Percentiles rank a stretch among this genome's conserved stretches.
Conservation (phyloP, 2,329 filamentous ascomycete genomes). For the Tolypocladium paradoxum region DNA sequence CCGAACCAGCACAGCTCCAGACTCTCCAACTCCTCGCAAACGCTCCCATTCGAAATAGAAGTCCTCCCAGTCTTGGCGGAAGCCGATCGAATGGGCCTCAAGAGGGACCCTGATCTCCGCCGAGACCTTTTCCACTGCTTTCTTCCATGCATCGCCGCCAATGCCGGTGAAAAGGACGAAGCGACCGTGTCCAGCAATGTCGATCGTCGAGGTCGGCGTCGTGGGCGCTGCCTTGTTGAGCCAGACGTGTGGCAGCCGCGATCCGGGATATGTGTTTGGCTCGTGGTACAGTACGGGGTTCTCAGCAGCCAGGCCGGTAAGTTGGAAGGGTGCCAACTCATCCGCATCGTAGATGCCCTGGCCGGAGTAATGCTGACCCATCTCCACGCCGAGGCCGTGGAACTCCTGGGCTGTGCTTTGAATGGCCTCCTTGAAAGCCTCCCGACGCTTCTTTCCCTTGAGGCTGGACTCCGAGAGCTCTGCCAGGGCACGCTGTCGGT, state of each 20-base stretch:
- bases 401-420: constrained; percentile 35
- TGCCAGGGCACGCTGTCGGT: constrained; percentile 25
- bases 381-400: constrained; percentile 46
- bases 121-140: constrained; percentile 30
- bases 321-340: constrained; percentile 15
- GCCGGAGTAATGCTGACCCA: constrained; percentile 45
- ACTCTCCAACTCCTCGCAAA: constrained; percentile 42
- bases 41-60: constrained; percentile 50
- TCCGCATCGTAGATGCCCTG: constrained; percentile 33
- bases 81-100: constrained; percentile 41
- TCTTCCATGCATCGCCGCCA: constrained; percentile 44
- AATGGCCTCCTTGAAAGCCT: constrained; percentile 28
- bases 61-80: constrained; percentile 48
- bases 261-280: constrained; percentile 46
- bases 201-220: constrained; percentile 42
- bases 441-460: constrained; percentile 25
- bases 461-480: constrained; percentile 28
- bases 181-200: constrained; percentile 44
- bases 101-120: constrained; percentile 33
- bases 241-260: constrained; percentile 52
- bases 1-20: constrained; percentile 45
- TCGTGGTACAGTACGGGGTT: constrained; percentile 32
- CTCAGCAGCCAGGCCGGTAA: constrained; percentile 10
- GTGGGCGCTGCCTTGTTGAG: constrained; percentile 37
- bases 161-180: constrained; percentile 43